Evolutionary conservation across 345 rosid genomes (phyloP), one percentile per base, ranked within the genome.

Genomic region (Iberis pinnata): DNA sequence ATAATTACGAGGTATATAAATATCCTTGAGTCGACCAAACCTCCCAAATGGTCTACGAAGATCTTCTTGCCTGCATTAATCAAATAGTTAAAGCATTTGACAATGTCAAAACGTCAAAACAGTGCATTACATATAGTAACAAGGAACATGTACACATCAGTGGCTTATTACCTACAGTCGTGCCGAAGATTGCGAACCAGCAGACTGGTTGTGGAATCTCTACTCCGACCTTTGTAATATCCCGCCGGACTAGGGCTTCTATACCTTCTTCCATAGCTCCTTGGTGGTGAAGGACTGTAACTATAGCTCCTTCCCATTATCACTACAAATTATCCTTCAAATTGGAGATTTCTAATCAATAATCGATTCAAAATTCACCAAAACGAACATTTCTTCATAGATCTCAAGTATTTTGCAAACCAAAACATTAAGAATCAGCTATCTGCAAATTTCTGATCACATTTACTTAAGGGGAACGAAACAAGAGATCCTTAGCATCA

Each of bases 141-240:
- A 4, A 26, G 4, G 29, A 26, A 26, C 4, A 4, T 26, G 4
- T 4, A 26, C 33, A 29, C 8, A 29, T 29, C 9, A 29, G 33
- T 29, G 2, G 33, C 8, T 6, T 6, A 29, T 29, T 43, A 88
- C 99, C 97, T 88, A 81, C 95, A 81, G 49, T 86, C 97, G 59
- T 72, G 94, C 40, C 92, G 94, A 56, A 93, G 89, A 67, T 93
- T 86, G 26, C 99, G 97, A 63, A 88, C 97, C 58, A 88, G 74
- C 56, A 93, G 95, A 61, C 97, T 93, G 4, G 97, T 81, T 0
- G 97, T 97, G 7, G 85, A 80, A 65, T 93, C 99, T 52, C 89
- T 72, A 24, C 76, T 58, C n/a, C 85, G 83, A 36, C 80, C 78
- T n/a, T 80, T 70, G 61, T 75, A 72, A 13, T 63, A 74, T 58